Evolutionary conservation across 306 rosid species (phyloP), one percentile per base, ranked within the genome.

Genomic region (Fagus sylvatica): DNA sequence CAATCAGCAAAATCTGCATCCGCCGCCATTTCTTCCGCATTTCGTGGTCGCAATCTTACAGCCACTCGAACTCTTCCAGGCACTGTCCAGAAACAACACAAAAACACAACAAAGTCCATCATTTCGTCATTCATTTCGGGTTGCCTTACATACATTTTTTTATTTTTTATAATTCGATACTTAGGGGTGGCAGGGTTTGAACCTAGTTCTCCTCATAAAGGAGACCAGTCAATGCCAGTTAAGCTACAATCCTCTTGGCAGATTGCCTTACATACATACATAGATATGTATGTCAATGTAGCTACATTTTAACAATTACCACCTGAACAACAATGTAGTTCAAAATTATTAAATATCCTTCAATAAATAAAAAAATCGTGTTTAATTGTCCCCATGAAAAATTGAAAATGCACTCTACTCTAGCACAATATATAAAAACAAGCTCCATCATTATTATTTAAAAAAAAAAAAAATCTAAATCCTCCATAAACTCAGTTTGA

Each of bases 61-160:
- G 97, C 94, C 82, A 94, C 98, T 78, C 98, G 93, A 77, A 94
- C 98, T 89, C 98, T 85, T 77, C 95, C 98, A 41, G 91, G 95
- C 19, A 94, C 98, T 92, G 67, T 73, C 74, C 82, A 76, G 3
- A 72, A 72, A 6, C 73, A 70, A 41, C 41, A 84, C 32, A 43
- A 78, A 60, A 53, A 55, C 64, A n/a, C 13, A 39, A 40, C 34
- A n/a, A 74, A 60, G 7, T 33, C 28, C 11, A 67, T 56, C 13
- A 16, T 60, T 28, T 56, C 7, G 33, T 28, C 64, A 56, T 56
- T 19, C 64, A 56, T 56, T 10, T 3, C 28, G 28, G 28, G 28
- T 22, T 22, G 28, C 28, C 28, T 22, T 22, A 22, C 28, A 22
- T 22, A 22, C 28, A 22, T 22, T 22, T 22, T 22, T 22, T 22